phyloP scores from a whole-genome alignment of 108 stramenopile genomes.

The Cyclotella cryptica region DNA sequence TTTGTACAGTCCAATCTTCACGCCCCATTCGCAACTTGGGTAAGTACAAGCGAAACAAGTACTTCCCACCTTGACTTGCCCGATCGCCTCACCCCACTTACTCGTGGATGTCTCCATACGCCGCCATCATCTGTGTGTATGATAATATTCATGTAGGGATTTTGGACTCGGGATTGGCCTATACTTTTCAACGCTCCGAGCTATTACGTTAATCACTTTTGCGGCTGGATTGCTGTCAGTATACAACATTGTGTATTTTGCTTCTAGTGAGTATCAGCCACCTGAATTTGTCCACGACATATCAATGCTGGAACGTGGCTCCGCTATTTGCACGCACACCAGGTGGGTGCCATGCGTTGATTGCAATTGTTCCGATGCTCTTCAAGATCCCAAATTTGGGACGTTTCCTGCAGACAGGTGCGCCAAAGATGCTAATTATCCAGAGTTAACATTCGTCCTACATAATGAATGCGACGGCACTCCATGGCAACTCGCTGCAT shows the following conservation, averaged over 20 bases:
- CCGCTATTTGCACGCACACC: not conserved
- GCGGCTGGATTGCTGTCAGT: not conserved
- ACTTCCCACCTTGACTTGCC: too few relatives aligned
- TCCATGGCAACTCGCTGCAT: not conserved
- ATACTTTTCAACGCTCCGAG: not conserved
- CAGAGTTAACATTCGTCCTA: not conserved
- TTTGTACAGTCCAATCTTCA: not conserved
- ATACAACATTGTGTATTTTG: constrained; percentile 2
- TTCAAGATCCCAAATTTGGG: not conserved
- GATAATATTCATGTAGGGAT: not conserved
- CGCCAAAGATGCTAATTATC: not conserved
- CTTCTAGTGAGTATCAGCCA: constrained; percentile 1
- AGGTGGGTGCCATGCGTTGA: not conserved
- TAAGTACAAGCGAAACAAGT: not conserved
- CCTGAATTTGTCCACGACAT: not conserved
- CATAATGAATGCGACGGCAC: not conserved
- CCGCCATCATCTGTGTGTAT: too few relatives aligned
- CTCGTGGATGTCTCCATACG: too few relatives aligned
- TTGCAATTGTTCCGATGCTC: not conserved
- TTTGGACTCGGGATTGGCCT: constrained; percentile 3
- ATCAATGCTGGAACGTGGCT: not conserved
- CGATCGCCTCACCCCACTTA: too few relatives aligned
- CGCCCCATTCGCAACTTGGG: not conserved
- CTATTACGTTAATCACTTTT: not conserved
- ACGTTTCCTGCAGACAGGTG: not conserved